Evolutionary conservation across 2,329 filamentous ascomycete genomes (phyloP), one percentile per base, ranked within the genome.

Genomic region (Phaeomoniella chlamydospora): DNA sequence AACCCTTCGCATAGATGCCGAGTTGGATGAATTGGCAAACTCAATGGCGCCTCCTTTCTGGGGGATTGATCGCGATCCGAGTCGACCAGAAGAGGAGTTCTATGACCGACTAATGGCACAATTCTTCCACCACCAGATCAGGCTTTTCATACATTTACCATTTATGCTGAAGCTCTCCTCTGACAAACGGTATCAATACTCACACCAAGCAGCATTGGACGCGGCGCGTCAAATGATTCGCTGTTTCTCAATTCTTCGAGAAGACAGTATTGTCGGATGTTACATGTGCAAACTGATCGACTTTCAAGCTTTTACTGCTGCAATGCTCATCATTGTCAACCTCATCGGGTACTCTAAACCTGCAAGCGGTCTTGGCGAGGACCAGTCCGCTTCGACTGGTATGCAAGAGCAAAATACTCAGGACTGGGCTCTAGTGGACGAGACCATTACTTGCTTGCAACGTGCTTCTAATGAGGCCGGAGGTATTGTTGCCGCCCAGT

Each of bases 281-380:
- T 56, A 59, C 33, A 46, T 60, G 6, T 66, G 64, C 48, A 65
- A 66, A 31, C 42, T 66, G 22, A 51, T 62, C 33, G 65, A 70
- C 40, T 69, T 68, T 34, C 50, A 61, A 35, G 57, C 56, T 2
- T 68, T 69, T 41, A 65, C 53, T 1, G 56, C 59, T 3, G 56
- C 61, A 11, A 56, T 67, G 43, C 49, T 67, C 1, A 42, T 70
- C 3, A 45, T 62, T 3, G 47, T 66, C 19, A 58, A 65, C 36
- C 42, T 66, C 11, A 48, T 64, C 15, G 54, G 55, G n/a, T 52
- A 52, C 30, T 55, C 53, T 35, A 13, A 46, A 38, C 29, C 39
- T 45, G n/a, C 22, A n/a, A 26, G 22, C n/a, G 22, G 22, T 26
- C 9, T 9, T 6, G 6, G 9, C n/a, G 9, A 6, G n/a, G n/a